phyloP scores from a whole-genome alignment of 257 asterid species.

The Ilex aquifolium region DNA sequence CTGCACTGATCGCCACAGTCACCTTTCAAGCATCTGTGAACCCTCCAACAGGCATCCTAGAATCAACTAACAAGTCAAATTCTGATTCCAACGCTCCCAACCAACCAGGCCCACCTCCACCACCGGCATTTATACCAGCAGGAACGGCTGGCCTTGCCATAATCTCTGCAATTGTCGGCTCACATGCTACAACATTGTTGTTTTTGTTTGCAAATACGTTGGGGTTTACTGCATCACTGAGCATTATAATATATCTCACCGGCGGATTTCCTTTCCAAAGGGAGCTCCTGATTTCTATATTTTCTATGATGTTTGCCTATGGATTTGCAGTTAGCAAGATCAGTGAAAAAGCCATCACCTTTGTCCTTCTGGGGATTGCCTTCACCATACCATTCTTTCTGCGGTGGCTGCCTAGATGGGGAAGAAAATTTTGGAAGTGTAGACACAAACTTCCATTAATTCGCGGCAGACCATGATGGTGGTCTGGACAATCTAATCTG shows the following conservation, averaged over 20 bases:
- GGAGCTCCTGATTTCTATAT: slow-evolving; percentile 14
- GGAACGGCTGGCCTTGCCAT: too few species aligned
- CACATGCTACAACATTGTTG: too few species aligned
- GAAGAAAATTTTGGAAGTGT: slow-evolving; percentile 6
- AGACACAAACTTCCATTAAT: background rate
- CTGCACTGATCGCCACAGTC: slow-evolving; percentile 21
- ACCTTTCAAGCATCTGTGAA: slow-evolving; percentile 19
- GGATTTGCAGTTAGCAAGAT: slow-evolving; percentile 5
- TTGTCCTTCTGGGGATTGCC: slow-evolving; percentile 5
- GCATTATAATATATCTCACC: slow-evolving; percentile 25
- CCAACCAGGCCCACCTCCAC: too few species aligned
- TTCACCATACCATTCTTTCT: slow-evolving; percentile 8
- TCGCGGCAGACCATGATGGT: too few species aligned
- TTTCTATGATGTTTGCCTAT: slow-evolving; percentile 16
- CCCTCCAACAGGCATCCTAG: slow-evolving; percentile 9
- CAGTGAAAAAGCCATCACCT: background rate
- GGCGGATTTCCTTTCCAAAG: slow-evolving; percentile 17
- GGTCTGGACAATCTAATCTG: too few species aligned
- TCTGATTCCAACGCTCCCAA: too few species aligned
- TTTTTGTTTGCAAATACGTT: slow-evolving; percentile 7
- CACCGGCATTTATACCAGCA: too few species aligned
- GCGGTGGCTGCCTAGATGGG: slow-evolving; percentile 23
- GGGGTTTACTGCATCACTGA: slow-evolving; percentile 16
- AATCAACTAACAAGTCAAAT: too few species aligned
- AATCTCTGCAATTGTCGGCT: too few species aligned